These are phyloP conservation scores for Escovopsis sp. DNA, from an alignment of 2,329 filamentous ascomycete species.

Conservation along the genomic window DNA sequence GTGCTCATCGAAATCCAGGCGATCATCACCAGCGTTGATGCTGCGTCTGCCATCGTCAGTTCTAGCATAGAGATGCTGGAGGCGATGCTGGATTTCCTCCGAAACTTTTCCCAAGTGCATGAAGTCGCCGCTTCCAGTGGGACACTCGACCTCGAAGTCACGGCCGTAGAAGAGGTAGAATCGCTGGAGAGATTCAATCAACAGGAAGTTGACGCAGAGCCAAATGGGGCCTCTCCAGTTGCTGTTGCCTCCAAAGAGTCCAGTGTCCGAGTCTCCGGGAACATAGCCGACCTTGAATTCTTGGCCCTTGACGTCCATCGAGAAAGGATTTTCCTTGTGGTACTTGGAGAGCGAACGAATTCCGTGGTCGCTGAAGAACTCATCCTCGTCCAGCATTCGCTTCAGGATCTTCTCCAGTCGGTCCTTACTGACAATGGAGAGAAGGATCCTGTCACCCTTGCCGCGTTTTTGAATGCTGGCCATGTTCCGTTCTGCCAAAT, in stretches of 20 bases:
- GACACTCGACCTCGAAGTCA: slow-evolving; percentile 79
- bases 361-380: slow-evolving; percentile 82
- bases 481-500: slow-evolving; percentile 86
- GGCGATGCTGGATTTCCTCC: slow-evolving; percentile 84
- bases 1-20: slow-evolving; percentile 78
- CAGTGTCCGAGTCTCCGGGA: slow-evolving; percentile 90
- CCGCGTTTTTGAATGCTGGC: slow-evolving; percentile 82
- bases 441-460: slow-evolving; percentile 73
- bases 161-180: slow-evolving; percentile 96
- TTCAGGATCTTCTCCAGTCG: slow-evolving; percentile 78
- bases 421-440: slow-evolving; percentile 86
- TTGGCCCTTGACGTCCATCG: slow-evolving; percentile 92
- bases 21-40: slow-evolving; percentile 72
- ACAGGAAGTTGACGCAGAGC: slow-evolving; percentile 89
- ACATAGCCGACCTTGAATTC: slow-evolving; percentile 79
- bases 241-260: slow-evolving; percentile 90
- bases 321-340: slow-evolving; percentile 79
- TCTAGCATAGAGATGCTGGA: slow-evolving; percentile 81
- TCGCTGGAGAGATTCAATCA: slow-evolving; percentile 85
- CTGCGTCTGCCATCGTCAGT: slow-evolving; percentile 76
- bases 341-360: slow-evolving; percentile 86
- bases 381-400: slow-evolving; percentile 85
- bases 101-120: slow-evolving; percentile 95
- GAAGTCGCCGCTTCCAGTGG: slow-evolving; percentile 79
- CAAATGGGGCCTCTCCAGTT: slow-evolving; percentile 96